Base-by-base conservation (phyloP, 164 flowering plant genomes). In the Stephania japonica region DNA sequence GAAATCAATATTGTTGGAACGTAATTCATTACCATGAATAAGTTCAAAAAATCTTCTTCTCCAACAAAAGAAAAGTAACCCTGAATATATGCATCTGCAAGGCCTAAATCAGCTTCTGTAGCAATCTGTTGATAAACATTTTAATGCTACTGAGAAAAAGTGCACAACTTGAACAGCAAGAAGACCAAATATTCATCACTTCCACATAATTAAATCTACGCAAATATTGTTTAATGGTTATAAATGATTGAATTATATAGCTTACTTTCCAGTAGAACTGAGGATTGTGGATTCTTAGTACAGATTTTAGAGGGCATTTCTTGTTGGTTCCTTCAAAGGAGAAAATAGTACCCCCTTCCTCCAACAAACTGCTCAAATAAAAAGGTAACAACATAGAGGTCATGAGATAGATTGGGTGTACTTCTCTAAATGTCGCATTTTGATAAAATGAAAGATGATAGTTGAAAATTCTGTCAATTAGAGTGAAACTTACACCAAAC, bases 91-190 rank as follows among this genome's bases (percentile, higher is more conserved):
- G 98, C 96, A 86, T 95, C 99, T 69, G 97, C 99, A 76, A 95
- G 91, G 79, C 99, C 99, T 82, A 95, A 81, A 79, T 93, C 99
- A 74, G 92, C 94, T 78, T 88, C 83, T 70, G 89, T 90, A 75
- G 89, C 87, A 53, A 91, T 81, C 99, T 95, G 87, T 71, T 23
- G 73, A 68, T 19, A 80, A 21, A 66, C 61, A 59, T 16, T 32
- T n/a, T 1, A 25, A 7, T n/a, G 70, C 24, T n/a, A 23, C 65
- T 73, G 19, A 53, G 25, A 7, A 67, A 12, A 8, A 42, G 14
- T 4, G 32, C 38, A 11, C 6, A 14, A 19, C 3, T 23, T 10
- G 38, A 64, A 64, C 3, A 64, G 63, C n/a, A 56, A 5, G 63
- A 56, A 56, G 18, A 16, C 14, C 50, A 44, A 44, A 44, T 2